These are phyloP conservation scores for Coemansia aciculifera DNA, from an alignment of 192 early-diverging fungal genomes.

Conservation along the genomic window DNA sequence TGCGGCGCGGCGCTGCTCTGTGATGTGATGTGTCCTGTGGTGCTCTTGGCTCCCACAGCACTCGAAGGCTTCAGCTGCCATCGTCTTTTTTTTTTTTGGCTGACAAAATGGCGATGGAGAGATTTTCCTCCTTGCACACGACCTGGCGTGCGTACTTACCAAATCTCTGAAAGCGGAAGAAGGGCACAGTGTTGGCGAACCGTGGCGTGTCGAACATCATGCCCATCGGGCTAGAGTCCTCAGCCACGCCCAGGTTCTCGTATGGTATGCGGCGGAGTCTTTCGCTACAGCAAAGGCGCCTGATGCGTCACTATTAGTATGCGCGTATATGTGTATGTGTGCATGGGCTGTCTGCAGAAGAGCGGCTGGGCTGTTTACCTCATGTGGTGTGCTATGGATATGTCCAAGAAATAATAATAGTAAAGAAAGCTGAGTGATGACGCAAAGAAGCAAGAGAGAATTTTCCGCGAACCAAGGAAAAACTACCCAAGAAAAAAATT, in stretches of 20 bases:
- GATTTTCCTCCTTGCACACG: conserved; percentile 15
- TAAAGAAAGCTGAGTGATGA: neutral
- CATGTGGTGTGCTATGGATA: neutral
- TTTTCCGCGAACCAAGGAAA: neutral
- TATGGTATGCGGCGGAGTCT: conserved; percentile 50
- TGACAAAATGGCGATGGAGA: neutral
- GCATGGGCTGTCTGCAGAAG: conserved; percentile 8
- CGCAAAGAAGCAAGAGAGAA: neutral
- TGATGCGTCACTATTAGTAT: conserved; percentile 10
- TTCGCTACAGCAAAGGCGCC: conserved; percentile 28
- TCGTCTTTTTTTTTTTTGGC: too few species aligned
- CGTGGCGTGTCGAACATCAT: conserved; percentile 52
- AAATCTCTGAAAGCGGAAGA: conserved; percentile 52
- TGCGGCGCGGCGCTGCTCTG: too few species aligned
- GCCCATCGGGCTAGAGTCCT: conserved; percentile 46
- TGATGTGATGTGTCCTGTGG: neutral
- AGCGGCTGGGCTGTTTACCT: neutral
- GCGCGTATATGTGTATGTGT: neutral
- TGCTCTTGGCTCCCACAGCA: too few species aligned
- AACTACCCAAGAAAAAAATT: neutral
- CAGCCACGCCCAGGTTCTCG: conserved; percentile 41
- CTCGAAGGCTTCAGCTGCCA: conserved; percentile 3
- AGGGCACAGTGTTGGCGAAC: conserved; percentile 53
- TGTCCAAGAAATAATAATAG: neutral
- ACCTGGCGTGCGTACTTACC: conserved; percentile 31